phyloP scores from a whole-genome alignment of 305 asterid species.

The Fraxinus sp. region DNA sequence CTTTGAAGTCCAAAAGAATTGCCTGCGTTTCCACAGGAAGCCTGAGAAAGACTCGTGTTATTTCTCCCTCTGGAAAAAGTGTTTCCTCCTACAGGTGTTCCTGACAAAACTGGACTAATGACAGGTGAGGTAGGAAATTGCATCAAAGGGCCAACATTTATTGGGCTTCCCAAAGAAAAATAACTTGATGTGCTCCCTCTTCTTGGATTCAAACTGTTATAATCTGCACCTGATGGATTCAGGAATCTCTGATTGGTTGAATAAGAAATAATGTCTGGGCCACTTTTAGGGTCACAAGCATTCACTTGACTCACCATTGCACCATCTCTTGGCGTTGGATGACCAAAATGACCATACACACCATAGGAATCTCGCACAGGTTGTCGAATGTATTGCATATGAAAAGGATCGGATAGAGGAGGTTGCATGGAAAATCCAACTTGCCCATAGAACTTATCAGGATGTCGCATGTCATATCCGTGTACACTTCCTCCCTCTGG shows the following conservation, averaged over 20 bases:
- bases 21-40: conserved; percentile 37
- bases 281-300: conserved; percentile 36
- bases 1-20: conserved; percentile 35
- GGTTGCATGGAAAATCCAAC: conserved; percentile 52
- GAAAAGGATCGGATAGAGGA: conserved; percentile 41
- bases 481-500: conserved; percentile 41
- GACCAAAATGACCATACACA: conserved; percentile 42
- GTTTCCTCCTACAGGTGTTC: conserved; percentile 41
- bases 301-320: conserved; percentile 36
- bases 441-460: conserved; percentile 50
- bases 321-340: conserved; percentile 36
- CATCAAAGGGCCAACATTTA: conserved; percentile 28
- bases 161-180: conserved; percentile 43
- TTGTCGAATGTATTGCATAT: conserved; percentile 54
- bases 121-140: conserved; percentile 48
- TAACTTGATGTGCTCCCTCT: conserved; percentile 41
- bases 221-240: conserved; percentile 31
- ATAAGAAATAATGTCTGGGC: conserved; percentile 31
- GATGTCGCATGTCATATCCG: conserved; percentile 42
- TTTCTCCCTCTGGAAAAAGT: conserved; percentile 44
- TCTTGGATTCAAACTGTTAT: conserved; percentile 37
- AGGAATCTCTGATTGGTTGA: conserved; percentile 39
- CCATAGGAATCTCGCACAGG: conserved; percentile 43
- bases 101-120: conserved; percentile 44
- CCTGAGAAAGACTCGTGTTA: conserved; percentile 35